Evolutionary conservation across 768 basidiomycete species (phyloP), one percentile per base, ranked within the genome.

Genomic region (Trametes maxima): DNA sequence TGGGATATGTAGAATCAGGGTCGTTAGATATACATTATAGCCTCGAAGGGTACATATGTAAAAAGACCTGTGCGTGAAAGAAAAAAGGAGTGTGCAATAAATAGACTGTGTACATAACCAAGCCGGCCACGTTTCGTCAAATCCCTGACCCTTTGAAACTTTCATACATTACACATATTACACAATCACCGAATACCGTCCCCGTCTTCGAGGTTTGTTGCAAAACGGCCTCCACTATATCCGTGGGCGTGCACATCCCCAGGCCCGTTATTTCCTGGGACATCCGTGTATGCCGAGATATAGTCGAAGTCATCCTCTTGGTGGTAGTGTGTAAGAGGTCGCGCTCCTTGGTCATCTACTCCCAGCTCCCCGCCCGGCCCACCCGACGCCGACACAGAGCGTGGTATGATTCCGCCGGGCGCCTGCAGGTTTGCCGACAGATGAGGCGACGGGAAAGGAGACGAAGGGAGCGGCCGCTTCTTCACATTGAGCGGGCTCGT

Each of bases 271-370:
- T 51, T 24, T 3, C 21, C 21, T 19, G 53, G 37, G 48, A 24
- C 33, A 25, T 67, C 65, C 53, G 71, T 63, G 72, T 89, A 88
- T 25, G 83, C 85, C 47, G 78, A 77, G 48, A 85, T 77, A 62
- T 87, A 85, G 68, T 87, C 86, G 65, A 82, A 85, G 14, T 77
- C 74, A 3, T 81, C 81, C 6, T 84, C 78, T 22, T 73, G 70
- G 2, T 63, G 64, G n/a, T 66, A 61, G 5, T 51, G 61, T 37
- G 49, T 44, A 24, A 52, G 49, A 3, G 57, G 52, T 39, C 63
- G 61, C 43, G 48, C 54, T 35, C 24, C 44, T 14, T 11, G 37
- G 17, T 59, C 58, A 25, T 55, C 44, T 47, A 33, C 21, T 48
- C 51, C 37, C 39, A 49, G 43, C 60, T 68, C 68, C 33, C 68